Evolutionary conservation across 768 basidiomycete species (phyloP).

Genomic region (Termitomyces sp.): DNA sequence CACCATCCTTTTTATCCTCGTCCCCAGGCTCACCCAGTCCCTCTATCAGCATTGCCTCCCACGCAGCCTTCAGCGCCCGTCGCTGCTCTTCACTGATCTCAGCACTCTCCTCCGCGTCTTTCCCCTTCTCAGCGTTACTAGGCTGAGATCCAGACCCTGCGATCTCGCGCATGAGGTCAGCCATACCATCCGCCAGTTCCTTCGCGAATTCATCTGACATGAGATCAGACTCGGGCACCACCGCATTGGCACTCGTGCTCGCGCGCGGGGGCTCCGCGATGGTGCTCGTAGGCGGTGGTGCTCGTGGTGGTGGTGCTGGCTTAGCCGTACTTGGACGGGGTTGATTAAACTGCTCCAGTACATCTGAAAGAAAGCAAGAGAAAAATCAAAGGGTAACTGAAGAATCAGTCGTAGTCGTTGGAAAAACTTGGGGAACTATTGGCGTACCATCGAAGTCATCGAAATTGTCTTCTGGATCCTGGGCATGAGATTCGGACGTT

Average conservation of each 20-base stretch:
- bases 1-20: not conserved
- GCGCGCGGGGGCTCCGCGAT: not conserved
- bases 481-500: not conserved
- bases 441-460: not conserved
- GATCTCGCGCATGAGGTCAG: constrained; percentile 2
- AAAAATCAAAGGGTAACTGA: not conserved
- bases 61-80: not conserved
- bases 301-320: no score
- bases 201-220: constrained; percentile 3
- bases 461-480: not conserved
- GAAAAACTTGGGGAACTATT: not conserved
- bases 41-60: constrained; percentile 2
- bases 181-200: constrained; percentile 2
- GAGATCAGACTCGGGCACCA: not conserved
- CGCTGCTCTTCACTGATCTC: not conserved
- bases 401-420: not conserved
- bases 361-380: not conserved
- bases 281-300: not conserved
- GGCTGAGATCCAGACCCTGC: not conserved
- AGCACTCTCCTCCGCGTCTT: not conserved
- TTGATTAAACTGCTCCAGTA: constrained; percentile 1
- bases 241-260: not conserved
- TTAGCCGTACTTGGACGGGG: not conserved
- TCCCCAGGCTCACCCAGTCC: not conserved
- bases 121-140: not conserved